These are phyloP conservation scores for Fibroporia radiculosa DNA, from an alignment of 768 basidiomycete species.

Conservation along the genomic window DNA sequence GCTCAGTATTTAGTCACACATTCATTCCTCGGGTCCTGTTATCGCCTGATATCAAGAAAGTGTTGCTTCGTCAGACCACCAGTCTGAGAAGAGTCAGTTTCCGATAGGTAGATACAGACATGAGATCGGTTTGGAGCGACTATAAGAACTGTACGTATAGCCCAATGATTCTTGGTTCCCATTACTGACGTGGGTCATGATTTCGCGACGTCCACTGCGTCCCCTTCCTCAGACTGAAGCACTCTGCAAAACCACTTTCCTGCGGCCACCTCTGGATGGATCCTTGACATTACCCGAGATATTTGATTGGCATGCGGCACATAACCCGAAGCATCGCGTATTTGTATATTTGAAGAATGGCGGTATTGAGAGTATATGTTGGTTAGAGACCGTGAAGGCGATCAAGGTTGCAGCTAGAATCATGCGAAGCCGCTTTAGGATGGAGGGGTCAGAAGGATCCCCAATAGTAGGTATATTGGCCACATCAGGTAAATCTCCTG, in stretches of 20 bases:
- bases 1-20: too few species aligned
- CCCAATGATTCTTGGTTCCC: too few species aligned
- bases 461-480: slow-evolving; percentile 22
- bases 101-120: too few species aligned
- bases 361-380: slow-evolving; percentile 14
- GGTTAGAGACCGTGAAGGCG: slow-evolving; percentile 19
- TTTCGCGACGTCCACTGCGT: not conserved
- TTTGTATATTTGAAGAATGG: slow-evolving; percentile 19
- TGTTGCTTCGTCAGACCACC: too few species aligned
- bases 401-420: slow-evolving; percentile 20
- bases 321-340: slow-evolving; percentile 26
- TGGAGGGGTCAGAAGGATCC: slow-evolving; percentile 5
- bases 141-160: too few species aligned
- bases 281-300: slow-evolving; percentile 25
- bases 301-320: slow-evolving; percentile 26
- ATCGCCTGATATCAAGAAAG: too few species aligned
- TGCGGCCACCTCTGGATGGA: slow-evolving; percentile 25
- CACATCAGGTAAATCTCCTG: slow-evolving; percentile 6
- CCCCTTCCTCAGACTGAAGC: slow-evolving; percentile 15
- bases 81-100: too few species aligned
- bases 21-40: too few species aligned
- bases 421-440: slow-evolving; percentile 8
- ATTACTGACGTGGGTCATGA: too few species aligned
- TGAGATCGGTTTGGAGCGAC: too few species aligned
- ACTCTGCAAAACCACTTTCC: slow-evolving; percentile 22